These are phyloP conservation scores for Nicotiana sylvestris DNA, from an alignment of 257 asterid genomes.

Conservation along the genomic window DNA sequence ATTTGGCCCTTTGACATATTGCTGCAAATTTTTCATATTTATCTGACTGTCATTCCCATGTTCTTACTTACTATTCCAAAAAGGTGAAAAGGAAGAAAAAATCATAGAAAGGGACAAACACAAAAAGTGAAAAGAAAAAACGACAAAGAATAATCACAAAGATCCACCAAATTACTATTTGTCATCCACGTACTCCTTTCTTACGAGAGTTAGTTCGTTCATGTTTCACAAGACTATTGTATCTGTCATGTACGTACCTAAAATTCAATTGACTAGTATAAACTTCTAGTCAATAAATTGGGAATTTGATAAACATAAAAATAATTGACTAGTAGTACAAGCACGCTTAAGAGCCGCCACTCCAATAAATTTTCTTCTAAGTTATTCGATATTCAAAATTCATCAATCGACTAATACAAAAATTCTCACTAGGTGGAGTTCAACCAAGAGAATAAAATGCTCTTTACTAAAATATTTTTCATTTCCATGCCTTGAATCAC, in stretches of 20 bases:
- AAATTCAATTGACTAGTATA: neutral
- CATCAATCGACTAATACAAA: too few species aligned
- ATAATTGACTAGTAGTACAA: neutral
- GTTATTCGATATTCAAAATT: too few species aligned
- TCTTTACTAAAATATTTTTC: too few species aligned
- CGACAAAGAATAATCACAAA: neutral
- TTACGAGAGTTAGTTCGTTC: neutral
- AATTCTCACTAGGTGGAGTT: too few species aligned
- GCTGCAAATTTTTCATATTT: neutral
- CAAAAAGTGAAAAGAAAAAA: neutral
- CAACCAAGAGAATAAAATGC: too few species aligned
- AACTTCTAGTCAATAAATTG: neutral
- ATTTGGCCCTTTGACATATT: neutral
- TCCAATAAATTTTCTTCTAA: neutral
- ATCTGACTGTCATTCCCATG: neutral
- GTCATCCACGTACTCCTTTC: neutral
- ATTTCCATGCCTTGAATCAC: too few species aligned
- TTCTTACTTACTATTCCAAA: neutral
- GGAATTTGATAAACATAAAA: neutral
- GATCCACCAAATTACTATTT: neutral
- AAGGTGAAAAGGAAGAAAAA: neutral
- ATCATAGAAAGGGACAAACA: neutral
- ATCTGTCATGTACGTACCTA: neutral
- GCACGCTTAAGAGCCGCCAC: neutral
- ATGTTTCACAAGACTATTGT: neutral